These are phyloP conservation scores for Globisporangium okanoganense DNA, from an alignment of 352 stramenopile genomes.

Conservation along the genomic window DNA sequence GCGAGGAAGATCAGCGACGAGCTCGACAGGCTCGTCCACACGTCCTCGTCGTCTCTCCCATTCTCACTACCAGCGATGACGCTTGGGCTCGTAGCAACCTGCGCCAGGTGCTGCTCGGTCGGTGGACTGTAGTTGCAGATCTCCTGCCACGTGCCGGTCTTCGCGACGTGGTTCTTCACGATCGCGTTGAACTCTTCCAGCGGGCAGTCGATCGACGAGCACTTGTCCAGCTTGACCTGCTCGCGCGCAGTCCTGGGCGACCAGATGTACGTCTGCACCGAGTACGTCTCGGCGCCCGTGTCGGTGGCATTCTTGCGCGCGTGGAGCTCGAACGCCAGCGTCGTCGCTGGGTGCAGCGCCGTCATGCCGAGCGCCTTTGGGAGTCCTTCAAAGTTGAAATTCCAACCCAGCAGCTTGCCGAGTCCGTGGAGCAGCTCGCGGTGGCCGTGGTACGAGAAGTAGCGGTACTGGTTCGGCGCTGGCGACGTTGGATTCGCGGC, in stretches of 20 bases:
- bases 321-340: slow-evolving; percentile 75
- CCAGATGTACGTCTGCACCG: slow-evolving; percentile 76
- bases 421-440: slow-evolving; percentile 77
- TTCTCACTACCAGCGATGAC: not conserved
- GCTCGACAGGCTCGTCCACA: slow-evolving; percentile 22
- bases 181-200: slow-evolving; percentile 75
- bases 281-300: slow-evolving; percentile 39
- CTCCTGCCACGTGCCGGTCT: slow-evolving; percentile 73
- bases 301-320: slow-evolving; percentile 14
- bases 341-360: slow-evolving; percentile 59
- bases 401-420: slow-evolving; percentile 77
- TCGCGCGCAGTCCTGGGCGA: slow-evolving; percentile 60
- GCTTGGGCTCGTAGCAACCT: not conserved
- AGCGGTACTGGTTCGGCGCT: slow-evolving; percentile 26
- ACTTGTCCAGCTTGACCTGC: slow-evolving; percentile 75
- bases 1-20: slow-evolving; percentile 42
- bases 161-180: slow-evolving; percentile 57
- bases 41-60: not conserved
- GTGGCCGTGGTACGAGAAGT: slow-evolving; percentile 77
- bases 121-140: slow-evolving; percentile 73
- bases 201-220: slow-evolving; percentile 62
- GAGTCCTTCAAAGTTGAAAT: slow-evolving; percentile 62
- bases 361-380: slow-evolving; percentile 49
- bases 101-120: slow-evolving; percentile 16
- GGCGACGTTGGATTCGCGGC: slow-evolving; percentile 46